Conservation (phyloP, 179 eudicot species). For the Camellia oleifera region DNA sequence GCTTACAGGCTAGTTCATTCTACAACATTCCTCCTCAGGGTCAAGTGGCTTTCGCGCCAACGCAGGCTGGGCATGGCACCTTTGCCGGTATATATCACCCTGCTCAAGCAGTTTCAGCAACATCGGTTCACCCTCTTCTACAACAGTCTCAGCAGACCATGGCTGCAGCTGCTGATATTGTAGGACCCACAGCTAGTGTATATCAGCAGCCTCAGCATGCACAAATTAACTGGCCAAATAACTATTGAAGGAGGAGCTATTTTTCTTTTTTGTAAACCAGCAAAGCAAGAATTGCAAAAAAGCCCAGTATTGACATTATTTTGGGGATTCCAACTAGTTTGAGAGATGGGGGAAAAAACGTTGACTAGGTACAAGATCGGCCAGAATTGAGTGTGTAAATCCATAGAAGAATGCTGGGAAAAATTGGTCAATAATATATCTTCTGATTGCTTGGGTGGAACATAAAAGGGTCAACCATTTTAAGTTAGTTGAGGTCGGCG, state of each 20-base stretch:
- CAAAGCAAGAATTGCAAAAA: conserved; percentile 7
- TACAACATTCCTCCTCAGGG: conserved; percentile 72
- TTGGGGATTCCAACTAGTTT: conserved; percentile 14
- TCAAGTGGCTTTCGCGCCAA: conserved; percentile 62
- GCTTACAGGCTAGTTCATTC: conserved; percentile 62
- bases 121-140: conserved; percentile 56
- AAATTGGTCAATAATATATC: not conserved
- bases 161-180: conserved; percentile 61
- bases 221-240: conserved; percentile 72
- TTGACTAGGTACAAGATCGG: conserved; percentile 15
- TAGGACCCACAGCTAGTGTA: conserved; percentile 50
- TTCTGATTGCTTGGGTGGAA: conserved; percentile 13
- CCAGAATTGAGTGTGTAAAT: conserved; percentile 25
- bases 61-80: conserved; percentile 68
- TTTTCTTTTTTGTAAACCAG: conserved; percentile 13
- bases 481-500: conserved; percentile 13
- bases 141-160: conserved; percentile 83
- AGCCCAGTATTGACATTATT: conserved; percentile 12
- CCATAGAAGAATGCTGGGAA: conserved; percentile 16
- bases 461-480: conserved; percentile 18
- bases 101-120: conserved; percentile 56
- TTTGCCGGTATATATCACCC: conserved; percentile 73
- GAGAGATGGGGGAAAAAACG: conserved; percentile 18
- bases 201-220: conserved; percentile 80
- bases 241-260: conserved; percentile 38